These are phyloP conservation scores for Schrenkiella parvula DNA, from an alignment of 345 rosid genomes.

Conservation along the genomic window DNA sequence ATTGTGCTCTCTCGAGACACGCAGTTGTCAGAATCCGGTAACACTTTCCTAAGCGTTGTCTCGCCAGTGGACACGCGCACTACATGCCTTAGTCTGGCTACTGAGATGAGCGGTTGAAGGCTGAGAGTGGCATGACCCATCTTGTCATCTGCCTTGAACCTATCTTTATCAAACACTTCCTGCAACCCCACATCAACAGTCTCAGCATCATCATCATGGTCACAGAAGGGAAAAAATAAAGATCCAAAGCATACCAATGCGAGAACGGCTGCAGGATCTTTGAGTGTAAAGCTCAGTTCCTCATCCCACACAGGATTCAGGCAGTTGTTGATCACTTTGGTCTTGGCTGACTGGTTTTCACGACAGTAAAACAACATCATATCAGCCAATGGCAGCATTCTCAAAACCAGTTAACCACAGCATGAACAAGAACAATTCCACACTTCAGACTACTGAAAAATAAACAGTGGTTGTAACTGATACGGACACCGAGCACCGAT, in stretches of 20 bases:
- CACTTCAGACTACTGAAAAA: not conserved
- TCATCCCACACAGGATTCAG: constrained; percentile 97
- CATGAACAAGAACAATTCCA: not conserved
- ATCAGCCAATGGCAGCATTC: not conserved
- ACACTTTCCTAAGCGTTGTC: constrained; percentile 72
- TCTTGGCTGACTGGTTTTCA: constrained; percentile 65
- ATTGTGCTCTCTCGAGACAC: constrained; percentile 79
- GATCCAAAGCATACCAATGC: constrained; percentile 42
- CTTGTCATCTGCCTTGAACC: constrained; percentile 96
- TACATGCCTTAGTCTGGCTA: constrained; percentile 74
- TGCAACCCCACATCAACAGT: constrained; percentile 29
- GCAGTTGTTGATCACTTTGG: constrained; percentile 87
- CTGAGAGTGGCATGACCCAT: constrained; percentile 87
- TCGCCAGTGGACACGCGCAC: constrained; percentile 61
- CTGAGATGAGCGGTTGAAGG: constrained; percentile 85
- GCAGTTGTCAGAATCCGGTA: constrained; percentile 77
- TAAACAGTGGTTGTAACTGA: not conserved
- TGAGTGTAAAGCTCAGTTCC: constrained; percentile 68
- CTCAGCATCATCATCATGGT: constrained; percentile 8
- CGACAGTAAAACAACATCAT: constrained; percentile 8
- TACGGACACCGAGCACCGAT: not conserved
- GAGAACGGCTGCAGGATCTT: constrained; percentile 65
- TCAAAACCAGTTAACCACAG: not conserved
- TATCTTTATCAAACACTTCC: constrained; percentile 98
- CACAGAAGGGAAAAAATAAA: not conserved